Evolutionary conservation across 305 asterid genomes (phyloP), one percentile per base, ranked within the genome.

Genomic region (Euphrasia arctica): DNA sequence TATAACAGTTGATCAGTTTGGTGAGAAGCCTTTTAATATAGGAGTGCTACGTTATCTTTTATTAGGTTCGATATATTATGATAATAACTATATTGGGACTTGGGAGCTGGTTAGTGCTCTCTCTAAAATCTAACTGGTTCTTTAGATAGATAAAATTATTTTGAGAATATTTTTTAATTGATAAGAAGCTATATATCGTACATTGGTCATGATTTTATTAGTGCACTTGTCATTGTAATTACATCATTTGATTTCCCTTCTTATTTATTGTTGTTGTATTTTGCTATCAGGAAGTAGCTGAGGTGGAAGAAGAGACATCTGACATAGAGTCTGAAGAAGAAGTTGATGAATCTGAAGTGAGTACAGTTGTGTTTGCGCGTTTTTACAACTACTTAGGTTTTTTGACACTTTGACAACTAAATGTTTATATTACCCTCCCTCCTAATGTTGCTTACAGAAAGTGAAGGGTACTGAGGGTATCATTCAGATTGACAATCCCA

Each of bases 401-500:
- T 8, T 9, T 39, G 9, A 39, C 10, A 9, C 2, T 39, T 39
- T 39, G 3, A 39, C 11, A 39, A 1, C 45, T 9, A 39, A 5
- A 39, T 39, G 11, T 49, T 39, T 39, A 39, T 39, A 39, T 1
- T 39, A 8, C 45, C 45, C 43, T 2, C 11, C 9, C 12, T 39
- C 43, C 59, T 13, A 54, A 66, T 72, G 64, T 63, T 78, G 62
- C 66, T 57, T 42, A 67, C 83, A 90, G 93, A 86, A 90, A 82
- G 74, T 41, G 28, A 93, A 93, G 74, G 99, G 97, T 32, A 71
- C 96, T 28, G 77, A 90, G 74, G 97, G 95, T 59, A 74, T 86
- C 59, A 90, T 93, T 79, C 80, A 86, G 78, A 79, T 90, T 68
- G 95, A 90, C 25, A 93, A 93, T 79, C 99, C 99, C 31, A 93